These are phyloP conservation scores for Globisporangium paddicum DNA, from an alignment of 352 stramenopile species.

Conservation along the genomic window DNA sequence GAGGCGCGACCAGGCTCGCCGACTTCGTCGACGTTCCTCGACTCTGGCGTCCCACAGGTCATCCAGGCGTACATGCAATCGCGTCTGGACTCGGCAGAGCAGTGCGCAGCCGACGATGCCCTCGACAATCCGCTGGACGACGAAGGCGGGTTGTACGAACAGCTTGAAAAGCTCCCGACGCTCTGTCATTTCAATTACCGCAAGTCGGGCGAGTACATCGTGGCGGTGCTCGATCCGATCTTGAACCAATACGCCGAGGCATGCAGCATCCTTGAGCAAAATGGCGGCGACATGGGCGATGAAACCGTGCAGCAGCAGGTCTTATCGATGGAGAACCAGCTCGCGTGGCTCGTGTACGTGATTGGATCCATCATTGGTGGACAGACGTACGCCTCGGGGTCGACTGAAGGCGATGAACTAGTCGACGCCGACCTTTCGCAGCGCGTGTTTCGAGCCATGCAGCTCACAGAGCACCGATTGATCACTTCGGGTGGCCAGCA, in stretches of 20 bases:
- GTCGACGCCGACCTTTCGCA: slow-evolving; percentile 96
- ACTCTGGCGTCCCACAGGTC: slow-evolving; percentile 78
- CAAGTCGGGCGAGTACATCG: slow-evolving; percentile 89
- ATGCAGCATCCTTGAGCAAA: slow-evolving; percentile 71
- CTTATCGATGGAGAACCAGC: slow-evolving; percentile 91
- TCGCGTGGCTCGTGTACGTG: slow-evolving; percentile 97
- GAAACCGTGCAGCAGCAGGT: slow-evolving; percentile 57
- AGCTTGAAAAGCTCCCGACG: slow-evolving; percentile 95
- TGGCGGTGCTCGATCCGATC: slow-evolving; percentile 94
- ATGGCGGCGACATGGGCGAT: slow-evolving; percentile 30
- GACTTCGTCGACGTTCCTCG: slow-evolving; percentile 59
- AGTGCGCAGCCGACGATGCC: slow-evolving; percentile 90
- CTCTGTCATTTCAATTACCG: slow-evolving; percentile 97
- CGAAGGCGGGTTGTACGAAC: slow-evolving; percentile 94
- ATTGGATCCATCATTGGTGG: slow-evolving; percentile 95
- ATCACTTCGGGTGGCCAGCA: slow-evolving; percentile 79
- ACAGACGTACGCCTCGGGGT: slow-evolving; percentile 92
- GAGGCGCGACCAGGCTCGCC: slow-evolving; percentile 54
- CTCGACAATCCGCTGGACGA: slow-evolving; percentile 97
- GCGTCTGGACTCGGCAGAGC: slow-evolving; percentile 93
- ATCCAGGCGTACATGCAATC: slow-evolving; percentile 96
- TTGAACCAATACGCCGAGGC: slow-evolving; percentile 92
- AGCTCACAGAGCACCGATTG: slow-evolving; percentile 94
- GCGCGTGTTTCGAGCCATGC: slow-evolving; percentile 94
- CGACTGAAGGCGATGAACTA: slow-evolving; percentile 92